Evolutionary conservation across 140 eudicot genomes (phyloP), one percentile per base, ranked within the genome.

Genomic region (Cichorium intybus): DNA sequence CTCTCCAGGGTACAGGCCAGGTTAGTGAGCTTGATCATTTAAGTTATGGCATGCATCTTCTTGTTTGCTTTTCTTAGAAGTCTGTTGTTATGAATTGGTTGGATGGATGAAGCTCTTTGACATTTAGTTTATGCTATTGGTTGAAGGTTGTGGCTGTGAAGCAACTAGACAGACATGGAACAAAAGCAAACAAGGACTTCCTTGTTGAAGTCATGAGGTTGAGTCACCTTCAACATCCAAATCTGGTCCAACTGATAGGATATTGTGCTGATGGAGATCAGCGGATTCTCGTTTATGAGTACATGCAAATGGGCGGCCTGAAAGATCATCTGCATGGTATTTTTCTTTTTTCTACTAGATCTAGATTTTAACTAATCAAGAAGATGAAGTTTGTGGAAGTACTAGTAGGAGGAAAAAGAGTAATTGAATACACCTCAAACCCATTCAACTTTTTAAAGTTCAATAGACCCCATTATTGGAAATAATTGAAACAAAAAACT

Each of bases 191-290:
- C 73, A 90, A 84, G 72, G 97, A 90, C 53, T 90, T 90, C 66
- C 55, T 72, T 33, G 81, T 50, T 34, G 95, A 87, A 59, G 86
- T 84, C 15, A 28, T 49, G 66, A 26, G 8, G 70, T 70, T 90
- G 73, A 81, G 84, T 78, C 84, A 46, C 23, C 81, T 84, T 47
- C 63, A 68, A 14, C 95, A 90, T 55, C 87, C 81, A 14, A 87
- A 90, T 78, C 82, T 90, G 24, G 79, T 73, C 52, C 73, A 68
- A 14, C 71, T 90, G 3, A 52, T 84, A 16, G 97, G 97, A 39
- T 90, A 81, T 63, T 90, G 97, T 47, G 94, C 86, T 34, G 97
- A 90, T 65, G 97, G 95, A 50, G 95, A 87, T 58, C 95, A 87
- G 51, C 65, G 97, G 51, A 72, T 87, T 77, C 60, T 90, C 60